These are phyloP conservation scores for Beta macrorhiza DNA, from an alignment of 179 eudicot genomes.

Conservation along the genomic window DNA sequence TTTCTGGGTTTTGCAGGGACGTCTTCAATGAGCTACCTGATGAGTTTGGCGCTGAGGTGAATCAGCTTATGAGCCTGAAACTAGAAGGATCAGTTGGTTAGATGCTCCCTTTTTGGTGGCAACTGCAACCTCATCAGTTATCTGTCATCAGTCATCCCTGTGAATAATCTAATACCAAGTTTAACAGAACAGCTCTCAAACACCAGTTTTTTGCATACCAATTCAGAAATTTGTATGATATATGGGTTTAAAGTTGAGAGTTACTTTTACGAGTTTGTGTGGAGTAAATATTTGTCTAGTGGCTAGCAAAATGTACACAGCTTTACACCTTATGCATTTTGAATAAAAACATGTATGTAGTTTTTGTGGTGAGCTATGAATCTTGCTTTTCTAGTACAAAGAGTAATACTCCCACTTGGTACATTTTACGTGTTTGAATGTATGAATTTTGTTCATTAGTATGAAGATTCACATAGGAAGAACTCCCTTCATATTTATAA, in stretches of 20 bases:
- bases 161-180: constrained; percentile 15
- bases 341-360: neutral
- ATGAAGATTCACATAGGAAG: no score
- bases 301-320: neutral
- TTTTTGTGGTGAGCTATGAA: neutral
- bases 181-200: neutral
- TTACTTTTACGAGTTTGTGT: neutral
- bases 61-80: constrained; percentile 94
- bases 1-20: constrained; percentile 87
- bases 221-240: neutral
- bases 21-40: constrained; percentile 93
- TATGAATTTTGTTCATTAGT: no score
- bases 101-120: neutral
- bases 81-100: constrained; percentile 95
- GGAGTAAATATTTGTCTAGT: neutral
- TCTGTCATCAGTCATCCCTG: constrained; percentile 3
- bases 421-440: no score
- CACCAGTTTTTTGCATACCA: neutral
- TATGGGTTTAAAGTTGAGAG: no score
- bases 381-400: neutral
- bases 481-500: no score
- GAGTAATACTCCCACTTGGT: no score
- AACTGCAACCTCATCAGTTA: neutral
- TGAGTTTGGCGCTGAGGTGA: constrained; percentile 93
- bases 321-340: no score